These are phyloP conservation scores for Capronia coronata DNA, from an alignment of 2,329 filamentous ascomycete genomes.

Conservation along the genomic window DNA sequence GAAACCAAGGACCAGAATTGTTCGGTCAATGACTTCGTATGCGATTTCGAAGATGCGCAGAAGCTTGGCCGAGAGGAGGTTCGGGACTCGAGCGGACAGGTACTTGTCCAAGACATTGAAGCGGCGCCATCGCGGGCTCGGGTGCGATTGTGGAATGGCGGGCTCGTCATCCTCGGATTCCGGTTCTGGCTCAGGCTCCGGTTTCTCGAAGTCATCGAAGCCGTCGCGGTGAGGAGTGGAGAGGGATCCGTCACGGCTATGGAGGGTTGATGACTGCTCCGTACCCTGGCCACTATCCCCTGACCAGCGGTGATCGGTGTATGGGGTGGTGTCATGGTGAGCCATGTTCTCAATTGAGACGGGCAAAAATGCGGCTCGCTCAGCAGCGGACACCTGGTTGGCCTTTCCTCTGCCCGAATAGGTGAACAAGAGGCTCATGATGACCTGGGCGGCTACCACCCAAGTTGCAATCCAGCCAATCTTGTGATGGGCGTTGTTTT, in stretches of 20 bases:
- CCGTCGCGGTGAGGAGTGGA: constrained; percentile 45
- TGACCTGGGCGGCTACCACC: constrained; percentile 62
- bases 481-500: constrained; percentile 80
- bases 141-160: constrained; percentile 29
- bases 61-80: constrained; percentile 32
- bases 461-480: constrained; percentile 78
- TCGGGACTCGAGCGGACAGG: constrained; percentile 50
- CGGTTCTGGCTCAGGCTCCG: constrained; percentile 35
- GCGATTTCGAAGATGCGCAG: constrained; percentile 53
- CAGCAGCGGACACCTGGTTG: constrained; percentile 30
- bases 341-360: constrained; percentile 52
- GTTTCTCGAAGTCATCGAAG: constrained; percentile 46
- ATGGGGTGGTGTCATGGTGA: constrained; percentile 43
- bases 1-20: constrained; percentile 72
- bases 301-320: constrained; percentile 52
- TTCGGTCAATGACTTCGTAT: constrained; percentile 66
- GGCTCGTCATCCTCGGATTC: constrained; percentile 44
- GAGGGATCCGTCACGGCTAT: constrained; percentile 59
- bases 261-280: constrained; percentile 61
- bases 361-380: constrained; percentile 57
- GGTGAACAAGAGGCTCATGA: constrained; percentile 59
- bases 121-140: constrained; percentile 32
- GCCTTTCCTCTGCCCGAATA: constrained; percentile 48
- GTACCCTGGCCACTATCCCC: constrained; percentile 70
- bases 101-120: constrained; percentile 45